phyloP scores from a whole-genome alignment of 352 stramenopile species.

The Phytophthora litchii region DNA sequence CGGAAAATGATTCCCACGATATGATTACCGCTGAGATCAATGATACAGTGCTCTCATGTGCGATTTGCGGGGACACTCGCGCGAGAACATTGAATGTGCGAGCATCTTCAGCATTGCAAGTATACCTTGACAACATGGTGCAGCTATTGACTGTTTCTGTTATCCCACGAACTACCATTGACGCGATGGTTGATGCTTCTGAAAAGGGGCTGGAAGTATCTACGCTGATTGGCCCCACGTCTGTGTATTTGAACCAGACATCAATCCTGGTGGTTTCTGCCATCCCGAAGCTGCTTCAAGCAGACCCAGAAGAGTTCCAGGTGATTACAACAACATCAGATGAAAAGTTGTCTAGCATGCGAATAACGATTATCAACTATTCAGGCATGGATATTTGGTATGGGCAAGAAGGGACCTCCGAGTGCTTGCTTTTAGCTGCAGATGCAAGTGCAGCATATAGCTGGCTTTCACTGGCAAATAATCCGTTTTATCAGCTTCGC shows the following conservation, averaged over 20 bases:
- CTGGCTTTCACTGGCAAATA: conserved; percentile 62
- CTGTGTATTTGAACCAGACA: conserved; percentile 73
- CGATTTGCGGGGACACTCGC: conserved; percentile 27
- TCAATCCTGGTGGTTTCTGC: conserved; percentile 68
- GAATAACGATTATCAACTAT: conserved; percentile 61
- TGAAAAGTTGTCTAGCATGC: conserved; percentile 57
- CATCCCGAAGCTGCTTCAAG: conserved; percentile 51
- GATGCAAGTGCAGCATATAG: conserved; percentile 57
- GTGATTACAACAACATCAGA: conserved; percentile 5
- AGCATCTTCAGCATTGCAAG: conserved; percentile 52
- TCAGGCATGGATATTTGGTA: conserved; percentile 57
- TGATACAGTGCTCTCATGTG: conserved; percentile 44
- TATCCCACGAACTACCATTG: conserved; percentile 53
- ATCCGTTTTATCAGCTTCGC: conserved; percentile 56
- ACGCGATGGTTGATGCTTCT: conserved; percentile 45
- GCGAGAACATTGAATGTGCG: conserved; percentile 37
- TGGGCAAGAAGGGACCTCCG: conserved; percentile 65
- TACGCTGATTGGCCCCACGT: conserved; percentile 52
- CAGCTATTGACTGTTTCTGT: conserved; percentile 76
- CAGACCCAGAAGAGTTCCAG: conserved; percentile 5
- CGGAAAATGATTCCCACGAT: conserved; percentile 53
- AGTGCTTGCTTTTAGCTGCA: conserved; percentile 49
- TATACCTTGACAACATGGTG: conserved; percentile 74
- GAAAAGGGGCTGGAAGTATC: conserved; percentile 47
- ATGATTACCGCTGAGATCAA: conserved; percentile 60